phyloP scores from a whole-genome alignment of 257 asterid genomes.

The Solanum piurae region DNA sequence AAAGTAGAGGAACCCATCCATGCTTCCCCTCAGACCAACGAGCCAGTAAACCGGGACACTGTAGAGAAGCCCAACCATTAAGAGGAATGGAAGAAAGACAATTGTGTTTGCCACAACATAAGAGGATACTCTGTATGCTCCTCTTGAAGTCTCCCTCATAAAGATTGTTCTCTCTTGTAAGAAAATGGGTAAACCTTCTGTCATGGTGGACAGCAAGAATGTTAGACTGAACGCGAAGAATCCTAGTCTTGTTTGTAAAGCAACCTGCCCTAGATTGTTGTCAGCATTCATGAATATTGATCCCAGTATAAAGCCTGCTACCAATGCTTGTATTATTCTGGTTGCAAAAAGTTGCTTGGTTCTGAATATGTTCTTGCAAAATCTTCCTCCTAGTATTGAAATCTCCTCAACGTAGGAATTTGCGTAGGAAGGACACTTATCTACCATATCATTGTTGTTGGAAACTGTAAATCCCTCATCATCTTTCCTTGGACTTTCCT shows the following conservation, averaged over 20 bases:
- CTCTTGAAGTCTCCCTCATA: slow-evolving; percentile 57
- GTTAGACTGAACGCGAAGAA: slow-evolving; percentile 78
- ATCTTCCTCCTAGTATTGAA: slow-evolving; percentile 46
- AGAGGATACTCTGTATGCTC: slow-evolving; percentile 78
- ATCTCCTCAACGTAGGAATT: slow-evolving; percentile 41
- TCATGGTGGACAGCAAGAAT: slow-evolving; percentile 60
- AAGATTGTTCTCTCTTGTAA: slow-evolving; percentile 61
- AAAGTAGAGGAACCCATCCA: slow-evolving; percentile 62
- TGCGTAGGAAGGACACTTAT: slow-evolving; percentile 10
- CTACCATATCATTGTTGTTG: not conserved
- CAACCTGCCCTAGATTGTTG: slow-evolving; percentile 26
- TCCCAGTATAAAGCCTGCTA: slow-evolving; percentile 56
- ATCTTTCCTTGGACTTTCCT: not conserved
- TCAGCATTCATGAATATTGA: slow-evolving; percentile 56
- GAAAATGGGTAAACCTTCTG: slow-evolving; percentile 82
- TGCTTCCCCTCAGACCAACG: slow-evolving; percentile 51
- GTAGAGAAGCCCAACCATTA: slow-evolving; percentile 46
- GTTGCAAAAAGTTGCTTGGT: slow-evolving; percentile 66
- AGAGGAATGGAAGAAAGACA: slow-evolving; percentile 62
- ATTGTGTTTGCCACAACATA: slow-evolving; percentile 64
- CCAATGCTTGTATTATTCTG: slow-evolving; percentile 42
- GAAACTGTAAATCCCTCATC: not conserved
- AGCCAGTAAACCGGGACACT: slow-evolving; percentile 67
- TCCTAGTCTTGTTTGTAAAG: slow-evolving; percentile 53
- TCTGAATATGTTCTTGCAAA: slow-evolving; percentile 59